A percentile compares a stretch with the other conserved stretches of the same genome.
phyloP scores from a whole-genome alignment of 192 early-diverging fungal genomes.

The Thamnidium elegans region DNA sequence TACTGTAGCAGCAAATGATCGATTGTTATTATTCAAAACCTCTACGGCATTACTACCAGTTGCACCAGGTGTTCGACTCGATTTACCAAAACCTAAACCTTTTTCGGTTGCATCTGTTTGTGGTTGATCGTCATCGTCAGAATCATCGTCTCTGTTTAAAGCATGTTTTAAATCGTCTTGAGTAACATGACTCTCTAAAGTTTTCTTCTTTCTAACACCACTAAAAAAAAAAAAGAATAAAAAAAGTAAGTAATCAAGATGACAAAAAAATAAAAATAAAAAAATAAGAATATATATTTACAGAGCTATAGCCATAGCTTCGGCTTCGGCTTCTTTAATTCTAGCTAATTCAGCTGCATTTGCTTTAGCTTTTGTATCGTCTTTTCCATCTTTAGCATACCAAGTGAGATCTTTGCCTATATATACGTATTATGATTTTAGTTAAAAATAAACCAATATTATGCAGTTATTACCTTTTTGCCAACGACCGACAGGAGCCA shows the following conservation, averaged over 20 bases:
- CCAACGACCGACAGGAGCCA: conserved; percentile 80
- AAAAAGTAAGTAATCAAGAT: no score
- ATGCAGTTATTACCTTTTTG: conserved; percentile 48
- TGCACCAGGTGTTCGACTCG: not conserved
- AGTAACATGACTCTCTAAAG: conserved; percentile 41
- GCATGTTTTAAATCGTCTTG: conserved; percentile 45
- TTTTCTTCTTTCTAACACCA: conserved; percentile 44
- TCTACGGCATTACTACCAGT: conserved; percentile 1
- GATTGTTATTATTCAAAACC: conserved; percentile 8
- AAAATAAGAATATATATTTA: conserved; percentile 25
- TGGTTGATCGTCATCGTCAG: conserved; percentile 26
- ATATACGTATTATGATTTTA: conserved; percentile 16
- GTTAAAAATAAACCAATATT: no score
- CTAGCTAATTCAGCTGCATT: conserved; percentile 41
- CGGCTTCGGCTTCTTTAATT: conserved; percentile 60
- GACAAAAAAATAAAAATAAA: not conserved
- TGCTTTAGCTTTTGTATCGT: conserved; percentile 21
- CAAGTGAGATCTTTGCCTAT: conserved; percentile 64
- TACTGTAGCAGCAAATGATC: conserved; percentile 78
- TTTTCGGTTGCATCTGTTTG: conserved; percentile 23
- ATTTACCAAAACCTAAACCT: conserved; percentile 31
- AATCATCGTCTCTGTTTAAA: conserved; percentile 32
- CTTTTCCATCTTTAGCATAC: conserved; percentile 64
- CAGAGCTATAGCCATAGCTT: conserved; percentile 58
- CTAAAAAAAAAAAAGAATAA: conserved; percentile 21